Evolutionary conservation across 2,329 filamentous ascomycete genomes (phyloP).

Genomic region (Dothidotthia symphoricarpi): DNA sequence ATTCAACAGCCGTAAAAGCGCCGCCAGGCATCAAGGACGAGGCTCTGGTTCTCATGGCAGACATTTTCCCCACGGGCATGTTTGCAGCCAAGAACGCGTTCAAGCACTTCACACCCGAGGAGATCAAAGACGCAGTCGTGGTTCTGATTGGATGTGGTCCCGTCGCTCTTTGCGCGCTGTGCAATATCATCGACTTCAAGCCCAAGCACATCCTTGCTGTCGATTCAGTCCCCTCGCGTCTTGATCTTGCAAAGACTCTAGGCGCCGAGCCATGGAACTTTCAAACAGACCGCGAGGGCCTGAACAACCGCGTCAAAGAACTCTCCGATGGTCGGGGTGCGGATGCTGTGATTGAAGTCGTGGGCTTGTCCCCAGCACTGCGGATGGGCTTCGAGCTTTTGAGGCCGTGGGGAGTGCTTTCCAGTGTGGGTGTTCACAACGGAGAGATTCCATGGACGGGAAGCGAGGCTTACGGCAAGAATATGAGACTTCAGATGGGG

Average conservation of each 20-base stretch:
- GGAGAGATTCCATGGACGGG: slow-evolving; percentile 51
- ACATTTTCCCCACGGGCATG: slow-evolving; percentile 83
- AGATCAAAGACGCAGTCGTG: slow-evolving; percentile 65
- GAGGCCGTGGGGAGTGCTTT: slow-evolving; percentile 51
- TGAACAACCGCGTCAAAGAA: slow-evolving; percentile 68
- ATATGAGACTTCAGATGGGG: slow-evolving; percentile 51
- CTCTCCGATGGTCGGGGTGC: slow-evolving; percentile 78
- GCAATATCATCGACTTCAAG: slow-evolving; percentile 71
- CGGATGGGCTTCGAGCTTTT: slow-evolving; percentile 51
- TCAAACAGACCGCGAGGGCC: slow-evolving; percentile 60
- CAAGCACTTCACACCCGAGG: slow-evolving; percentile 57
- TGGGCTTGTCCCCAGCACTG: slow-evolving; percentile 50
- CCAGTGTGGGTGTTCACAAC: slow-evolving; percentile 51
- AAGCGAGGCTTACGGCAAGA: slow-evolving; percentile 52
- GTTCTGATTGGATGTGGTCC: slow-evolving; percentile 80
- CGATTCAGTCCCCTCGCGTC: slow-evolving; percentile 71
- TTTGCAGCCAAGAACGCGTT: slow-evolving; percentile 81
- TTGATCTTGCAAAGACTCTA: slow-evolving; percentile 69
- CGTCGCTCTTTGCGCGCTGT: slow-evolving; percentile 77
- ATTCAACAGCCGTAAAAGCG: slow-evolving; percentile 75
- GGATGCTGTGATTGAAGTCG: slow-evolving; percentile 69
- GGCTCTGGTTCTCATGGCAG: slow-evolving; percentile 81
- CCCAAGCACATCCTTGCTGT: slow-evolving; percentile 76
- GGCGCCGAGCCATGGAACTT: slow-evolving; percentile 86
- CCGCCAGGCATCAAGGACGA: slow-evolving; percentile 69